Base-by-base conservation (phyloP, 2,329 filamentous ascomycete genomes). In the Ceratocystis cubensis region DNA sequence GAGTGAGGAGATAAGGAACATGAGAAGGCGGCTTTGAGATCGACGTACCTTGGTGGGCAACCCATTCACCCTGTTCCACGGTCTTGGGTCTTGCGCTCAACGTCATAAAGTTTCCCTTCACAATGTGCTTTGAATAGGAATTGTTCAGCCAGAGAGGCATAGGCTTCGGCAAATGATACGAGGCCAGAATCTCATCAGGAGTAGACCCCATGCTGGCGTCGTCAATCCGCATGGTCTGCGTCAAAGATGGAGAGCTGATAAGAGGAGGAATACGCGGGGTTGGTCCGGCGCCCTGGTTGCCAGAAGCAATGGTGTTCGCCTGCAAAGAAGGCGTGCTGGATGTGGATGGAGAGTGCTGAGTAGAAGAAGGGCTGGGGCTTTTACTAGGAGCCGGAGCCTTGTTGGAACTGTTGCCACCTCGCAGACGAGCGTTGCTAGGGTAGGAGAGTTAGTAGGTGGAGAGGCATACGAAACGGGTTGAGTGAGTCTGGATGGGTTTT, bases 51-150 rank as follows among this genome's bases (percentile, higher is more conserved):
- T 96, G 93, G 76, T 96, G 91, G 69, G 92, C 92, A 71, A 96
- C 83, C 93, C 93, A 97, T 77, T 97, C 93, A 70, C 91, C 93
- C 74, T 91, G 86, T 73, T 96, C 93, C 59, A 96, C 89, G 66
- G 94, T 92, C 79, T 93, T 92, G 25, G 93, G 93, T 73, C 92
- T 88, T 63, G 91, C 91, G 72, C 92, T 95, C 68, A 97, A 78
- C 10, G 93, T 96, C 87, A 96, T 91, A 75, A 97, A 96, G 78
- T 96, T 97, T 68, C 93, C 93, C 79, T 93, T 96, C 73, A 96
- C 92, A 70, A 96, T 96, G 73, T 96, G 86, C 74, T 88, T 89
- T 65, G 88, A 87, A 74, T 89, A 88, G 69, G 84, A 78, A 66
- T 87, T 82, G 72, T 89, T 87, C 72, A 91, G 84, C 85, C 89